Evolutionary conservation across 139 green algal species (phyloP).

Genomic region (Chlorella sorokiniana): DNA sequence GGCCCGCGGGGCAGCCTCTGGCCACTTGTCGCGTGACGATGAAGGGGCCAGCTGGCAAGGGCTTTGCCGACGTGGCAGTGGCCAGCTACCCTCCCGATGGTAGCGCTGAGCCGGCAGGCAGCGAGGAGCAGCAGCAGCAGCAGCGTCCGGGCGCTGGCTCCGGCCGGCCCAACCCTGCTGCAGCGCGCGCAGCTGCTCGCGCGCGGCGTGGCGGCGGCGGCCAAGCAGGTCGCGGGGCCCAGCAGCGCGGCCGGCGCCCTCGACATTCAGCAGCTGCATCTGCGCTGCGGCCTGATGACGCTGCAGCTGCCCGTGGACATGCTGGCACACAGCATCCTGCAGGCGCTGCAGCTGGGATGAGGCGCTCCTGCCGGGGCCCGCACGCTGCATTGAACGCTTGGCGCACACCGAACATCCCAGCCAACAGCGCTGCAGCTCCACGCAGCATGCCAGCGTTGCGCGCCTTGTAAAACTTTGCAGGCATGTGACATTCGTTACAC

Average conservation of each 20-base stretch:
- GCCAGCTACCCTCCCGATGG: background rate
- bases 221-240: conserved; percentile 6
- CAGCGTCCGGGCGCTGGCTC: background rate
- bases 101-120: too few relatives aligned
- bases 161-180: background rate
- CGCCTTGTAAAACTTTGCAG: background rate
- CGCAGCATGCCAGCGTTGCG: background rate
- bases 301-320: conserved; percentile 38
- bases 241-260: background rate
- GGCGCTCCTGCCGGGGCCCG: background rate
- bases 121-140: background rate
- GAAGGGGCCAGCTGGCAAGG: conserved; percentile 27
- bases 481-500: background rate
- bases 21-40: conserved; percentile 30
- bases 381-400: background rate
- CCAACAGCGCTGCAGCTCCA: background rate
- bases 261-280: background rate
- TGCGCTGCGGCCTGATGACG: conserved; percentile 30
- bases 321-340: conserved; percentile 35
- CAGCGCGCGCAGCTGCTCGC: background rate
- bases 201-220: conserved; percentile 12
- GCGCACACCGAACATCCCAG: background rate
- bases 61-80: conserved; percentile 39
- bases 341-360: background rate
- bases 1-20: background rate